phyloP scores from a whole-genome alignment of 1,284 basidiomycete species.

The Somion occarium region DNA sequence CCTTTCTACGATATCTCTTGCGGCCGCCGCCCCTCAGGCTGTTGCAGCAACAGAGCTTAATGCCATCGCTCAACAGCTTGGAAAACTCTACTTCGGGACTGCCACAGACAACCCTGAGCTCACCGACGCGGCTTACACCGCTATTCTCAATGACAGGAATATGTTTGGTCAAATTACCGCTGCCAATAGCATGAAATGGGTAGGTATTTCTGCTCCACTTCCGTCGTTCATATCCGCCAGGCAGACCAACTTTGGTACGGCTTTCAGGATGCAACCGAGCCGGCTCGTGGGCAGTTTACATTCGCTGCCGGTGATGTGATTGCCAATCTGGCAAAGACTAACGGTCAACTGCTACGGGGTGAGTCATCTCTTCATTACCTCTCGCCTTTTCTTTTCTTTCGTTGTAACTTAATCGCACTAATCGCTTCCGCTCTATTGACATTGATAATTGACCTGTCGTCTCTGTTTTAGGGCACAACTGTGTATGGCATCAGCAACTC shows the following conservation, averaged over 20 bases:
- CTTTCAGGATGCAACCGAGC: slow-evolving; percentile 45
- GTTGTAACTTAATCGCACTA: not conserved
- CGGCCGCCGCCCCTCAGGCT: not conserved
- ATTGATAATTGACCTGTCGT: not conserved
- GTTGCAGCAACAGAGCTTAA: slow-evolving; percentile 21
- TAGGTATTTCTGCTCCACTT: slow-evolving; percentile 14
- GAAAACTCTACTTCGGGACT: slow-evolving; percentile 56
- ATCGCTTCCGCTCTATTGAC: not conserved
- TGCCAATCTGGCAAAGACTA: slow-evolving; percentile 38
- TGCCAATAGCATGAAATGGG: slow-evolving; percentile 57
- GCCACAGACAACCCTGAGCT: slow-evolving; percentile 56
- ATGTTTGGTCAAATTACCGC: slow-evolving; percentile 49
- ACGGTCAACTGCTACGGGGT: slow-evolving; percentile 39
- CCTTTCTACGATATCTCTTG: not conserved
- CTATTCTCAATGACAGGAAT: slow-evolving; percentile 35
- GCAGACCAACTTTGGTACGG: not conserved
- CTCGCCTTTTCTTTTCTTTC: not conserved
- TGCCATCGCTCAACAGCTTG: slow-evolving; percentile 39
- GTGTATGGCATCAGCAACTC: slow-evolving; percentile 54
- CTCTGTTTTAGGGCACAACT: slow-evolving; percentile 34
- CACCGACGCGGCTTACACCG: slow-evolving; percentile 39
- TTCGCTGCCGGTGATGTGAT: slow-evolving; percentile 38
- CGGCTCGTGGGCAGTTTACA: slow-evolving; percentile 37
- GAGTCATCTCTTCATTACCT: slow-evolving; percentile 4
- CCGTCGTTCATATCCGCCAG: not conserved